Evolutionary conservation across 768 basidiomycete species (phyloP).

Genomic region (Hortiboletus flavorubellus): DNA sequence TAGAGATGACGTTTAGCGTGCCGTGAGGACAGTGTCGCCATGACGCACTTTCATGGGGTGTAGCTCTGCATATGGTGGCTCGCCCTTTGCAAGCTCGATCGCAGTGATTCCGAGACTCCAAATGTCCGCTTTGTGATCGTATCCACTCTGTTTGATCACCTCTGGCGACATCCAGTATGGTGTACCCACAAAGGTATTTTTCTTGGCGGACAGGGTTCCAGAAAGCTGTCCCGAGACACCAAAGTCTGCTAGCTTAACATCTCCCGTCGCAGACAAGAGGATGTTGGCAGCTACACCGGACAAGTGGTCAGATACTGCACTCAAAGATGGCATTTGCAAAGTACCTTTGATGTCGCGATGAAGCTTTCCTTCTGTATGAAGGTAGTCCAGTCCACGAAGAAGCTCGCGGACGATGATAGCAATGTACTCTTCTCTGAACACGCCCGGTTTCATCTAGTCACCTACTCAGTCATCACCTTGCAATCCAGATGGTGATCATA

Average conservation of each 20-base stretch:
- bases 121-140: constrained; percentile 98
- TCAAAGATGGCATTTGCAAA: neutral
- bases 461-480: constrained; percentile 5
- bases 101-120: constrained; percentile 98
- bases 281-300: constrained; percentile 80
- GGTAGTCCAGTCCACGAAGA: constrained; percentile 88
- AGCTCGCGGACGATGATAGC: constrained; percentile 95
- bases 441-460: constrained; percentile 93
- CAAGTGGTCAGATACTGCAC: neutral
- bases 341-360: constrained; percentile 99
- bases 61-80: constrained; percentile 96
- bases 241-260: constrained; percentile 98
- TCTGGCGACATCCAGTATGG: constrained; percentile 99
- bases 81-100: constrained; percentile 95
- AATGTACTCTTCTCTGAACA: constrained; percentile 97
- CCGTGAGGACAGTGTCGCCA: neutral
- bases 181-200: constrained; percentile 97
- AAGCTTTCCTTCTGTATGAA: constrained; percentile 93
- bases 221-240: constrained; percentile 98
- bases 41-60: constrained; percentile 94
- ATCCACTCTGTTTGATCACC: constrained; percentile 99
- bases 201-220: constrained; percentile 88
- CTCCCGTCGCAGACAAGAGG: constrained; percentile 84
- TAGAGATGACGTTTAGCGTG: constrained; percentile 26
- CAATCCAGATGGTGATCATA: constrained; percentile 37